A percentile compares a stretch with the other conserved stretches of the same genome.
Conservation (phyloP, 2,329 filamentous ascomycete genomes). For the Sporothrix curviconia region DNA sequence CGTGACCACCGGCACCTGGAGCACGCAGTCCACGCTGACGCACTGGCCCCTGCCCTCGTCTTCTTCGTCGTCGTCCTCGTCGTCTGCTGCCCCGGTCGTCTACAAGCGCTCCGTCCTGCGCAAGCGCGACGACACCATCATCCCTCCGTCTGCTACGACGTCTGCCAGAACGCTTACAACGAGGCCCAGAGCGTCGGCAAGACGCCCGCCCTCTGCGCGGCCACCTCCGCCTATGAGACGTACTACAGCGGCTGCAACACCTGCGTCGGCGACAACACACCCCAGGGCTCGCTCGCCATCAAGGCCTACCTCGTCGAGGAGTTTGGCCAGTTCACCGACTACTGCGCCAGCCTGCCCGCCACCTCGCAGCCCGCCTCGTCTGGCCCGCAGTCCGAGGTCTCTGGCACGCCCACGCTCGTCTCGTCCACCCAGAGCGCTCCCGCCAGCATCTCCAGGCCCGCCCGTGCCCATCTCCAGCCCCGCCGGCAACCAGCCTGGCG, state of each 20-base stretch:
- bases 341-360: slow-evolving; percentile 30
- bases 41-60: slow-evolving; percentile 29
- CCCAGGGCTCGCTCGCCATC: slow-evolving; percentile 23
- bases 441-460: not conserved
- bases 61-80: slow-evolving; percentile 1
- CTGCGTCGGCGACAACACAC: slow-evolving; percentile 33
- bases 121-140: slow-evolving; percentile 35
- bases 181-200: slow-evolving; percentile 46
- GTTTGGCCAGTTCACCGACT: slow-evolving; percentile 41
- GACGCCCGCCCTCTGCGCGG: slow-evolving; percentile 36
- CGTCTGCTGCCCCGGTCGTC: not conserved
- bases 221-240: slow-evolving; percentile 35
- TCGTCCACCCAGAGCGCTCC: slow-evolving; percentile 15
- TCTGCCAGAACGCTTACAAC: slow-evolving; percentile 45
- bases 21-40: slow-evolving; percentile 43
- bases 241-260: slow-evolving; percentile 32
- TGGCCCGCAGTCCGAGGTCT: not conserved
- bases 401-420: slow-evolving; percentile 3
- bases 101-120: slow-evolving; percentile 18
- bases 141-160: slow-evolving; percentile 45
- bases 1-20: slow-evolving; percentile 50
- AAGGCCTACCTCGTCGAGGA: slow-evolving; percentile 30
- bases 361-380: not conserved
- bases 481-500: not conserved
- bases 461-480: slow-evolving; percentile 4